phyloP scores from a whole-genome alignment of 2,329 filamentous ascomycete species.

The Colletotrichum sp. region DNA sequence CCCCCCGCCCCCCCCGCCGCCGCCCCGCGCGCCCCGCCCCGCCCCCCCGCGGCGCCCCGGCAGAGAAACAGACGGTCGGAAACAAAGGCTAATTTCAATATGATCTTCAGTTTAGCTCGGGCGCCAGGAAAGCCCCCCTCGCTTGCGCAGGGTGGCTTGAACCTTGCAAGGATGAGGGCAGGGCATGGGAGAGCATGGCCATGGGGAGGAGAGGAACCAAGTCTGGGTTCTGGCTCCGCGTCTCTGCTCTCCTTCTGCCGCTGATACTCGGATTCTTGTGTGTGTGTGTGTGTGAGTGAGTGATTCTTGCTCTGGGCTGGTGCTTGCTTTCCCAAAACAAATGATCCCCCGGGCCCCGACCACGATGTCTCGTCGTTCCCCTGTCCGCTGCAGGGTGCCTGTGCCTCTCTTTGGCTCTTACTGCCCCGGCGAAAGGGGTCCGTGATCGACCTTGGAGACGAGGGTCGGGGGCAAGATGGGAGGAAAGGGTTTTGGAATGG shows the following conservation, averaged over 20 bases:
- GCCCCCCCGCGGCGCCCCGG: no score
- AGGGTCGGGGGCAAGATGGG: conserved; percentile 7
- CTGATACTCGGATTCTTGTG: background rate
- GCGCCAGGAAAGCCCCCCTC: conserved; percentile 23
- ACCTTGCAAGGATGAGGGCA: conserved; percentile 12
- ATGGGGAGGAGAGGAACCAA: background rate
- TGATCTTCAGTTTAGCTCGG: conserved; percentile 22
- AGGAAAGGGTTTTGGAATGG: conserved; percentile 10
- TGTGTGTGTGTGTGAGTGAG: background rate
- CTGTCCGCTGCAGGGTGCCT: conserved; percentile 12
- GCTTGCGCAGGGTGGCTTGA: conserved; percentile 23
- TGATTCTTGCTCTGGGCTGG: background rate
- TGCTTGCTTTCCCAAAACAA: conserved; percentile 16
- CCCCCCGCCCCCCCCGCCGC: no score
- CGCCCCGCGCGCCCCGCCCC: no score
- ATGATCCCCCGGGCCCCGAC: conserved; percentile 12
- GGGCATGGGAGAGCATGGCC: background rate
- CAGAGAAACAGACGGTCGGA: conserved; percentile 23
- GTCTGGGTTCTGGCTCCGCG: background rate
- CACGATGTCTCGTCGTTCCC: conserved; percentile 16
- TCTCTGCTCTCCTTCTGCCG: background rate
- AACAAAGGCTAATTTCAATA: conserved; percentile 24
- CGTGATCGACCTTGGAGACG: conserved; percentile 23
- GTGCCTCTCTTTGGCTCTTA: conserved; percentile 7
- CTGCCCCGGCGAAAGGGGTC: conserved; percentile 17